phyloP scores from a whole-genome alignment of 192 early-diverging fungal species.

The Coemansia interrupta region DNA sequence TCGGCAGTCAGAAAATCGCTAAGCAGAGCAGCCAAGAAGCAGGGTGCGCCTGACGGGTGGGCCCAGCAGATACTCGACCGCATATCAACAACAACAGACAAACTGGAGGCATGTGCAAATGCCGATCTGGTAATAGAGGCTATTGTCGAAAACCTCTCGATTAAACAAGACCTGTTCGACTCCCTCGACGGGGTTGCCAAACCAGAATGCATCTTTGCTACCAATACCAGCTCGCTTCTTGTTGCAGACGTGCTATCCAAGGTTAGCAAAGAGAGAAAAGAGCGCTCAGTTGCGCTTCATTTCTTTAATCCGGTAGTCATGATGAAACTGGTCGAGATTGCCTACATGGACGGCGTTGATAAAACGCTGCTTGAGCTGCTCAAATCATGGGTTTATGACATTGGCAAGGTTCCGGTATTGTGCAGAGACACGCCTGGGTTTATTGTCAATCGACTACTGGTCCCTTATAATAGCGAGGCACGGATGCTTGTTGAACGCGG shows the following conservation, averaged over 20 bases:
- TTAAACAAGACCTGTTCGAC: constrained; percentile 74
- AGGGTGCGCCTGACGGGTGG: constrained; percentile 65
- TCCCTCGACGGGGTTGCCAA: constrained; percentile 67
- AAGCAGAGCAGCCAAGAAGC: constrained; percentile 74
- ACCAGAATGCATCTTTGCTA: constrained; percentile 70
- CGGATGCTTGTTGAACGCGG: constrained; percentile 62
- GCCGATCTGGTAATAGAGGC: constrained; percentile 87
- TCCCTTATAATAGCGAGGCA: constrained; percentile 65
- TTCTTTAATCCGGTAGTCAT: constrained; percentile 67
- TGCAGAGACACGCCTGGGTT: constrained; percentile 66
- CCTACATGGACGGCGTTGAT: constrained; percentile 42
- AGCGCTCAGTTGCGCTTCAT: constrained; percentile 57
- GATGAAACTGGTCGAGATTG: constrained; percentile 68
- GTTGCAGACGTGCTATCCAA: constrained; percentile 66
- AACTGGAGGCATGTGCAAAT: constrained; percentile 53
- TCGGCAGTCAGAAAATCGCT: constrained; percentile 76
- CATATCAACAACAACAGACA: constrained; percentile 65
- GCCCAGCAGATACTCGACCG: constrained; percentile 63
- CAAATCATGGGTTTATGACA: constrained; percentile 39
- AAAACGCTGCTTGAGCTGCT: constrained; percentile 42
- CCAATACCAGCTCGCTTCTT: constrained; percentile 85
- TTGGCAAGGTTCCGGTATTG: constrained; percentile 60
- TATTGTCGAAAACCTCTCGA: constrained; percentile 82
- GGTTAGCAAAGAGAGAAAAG: constrained; percentile 4
- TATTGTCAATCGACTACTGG: constrained; percentile 63